Percentiles rank a stretch among this genome's conserved stretches.
Evolutionary conservation across 2,329 filamentous ascomycete species (phyloP).

Genomic region (Arthrinium phaeospermum): DNA sequence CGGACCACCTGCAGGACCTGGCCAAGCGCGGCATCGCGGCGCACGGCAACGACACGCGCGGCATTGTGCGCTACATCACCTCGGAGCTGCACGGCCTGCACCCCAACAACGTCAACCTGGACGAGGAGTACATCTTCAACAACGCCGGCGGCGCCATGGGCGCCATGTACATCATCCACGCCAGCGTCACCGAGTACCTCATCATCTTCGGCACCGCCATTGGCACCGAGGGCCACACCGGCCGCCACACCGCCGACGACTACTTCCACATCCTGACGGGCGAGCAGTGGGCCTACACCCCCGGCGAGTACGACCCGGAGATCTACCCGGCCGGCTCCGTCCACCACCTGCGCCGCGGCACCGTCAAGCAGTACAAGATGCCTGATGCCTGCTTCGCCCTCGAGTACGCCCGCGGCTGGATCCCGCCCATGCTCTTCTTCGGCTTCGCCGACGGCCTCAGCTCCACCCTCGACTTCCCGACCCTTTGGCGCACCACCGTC

Average conservation of each 20-base stretch:
- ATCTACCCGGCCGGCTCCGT: slow-evolving; percentile 72
- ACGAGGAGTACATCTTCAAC: slow-evolving; percentile 90
- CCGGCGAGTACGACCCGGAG: slow-evolving; percentile 70
- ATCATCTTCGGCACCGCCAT: slow-evolving; percentile 86
- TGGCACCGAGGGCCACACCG: slow-evolving; percentile 87
- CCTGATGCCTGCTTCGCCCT: slow-evolving; percentile 77
- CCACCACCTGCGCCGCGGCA: slow-evolving; percentile 74
- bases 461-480: slow-evolving; percentile 85
- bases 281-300: slow-evolving; percentile 76
- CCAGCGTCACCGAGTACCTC: slow-evolving; percentile 87
- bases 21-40: slow-evolving; percentile 67
- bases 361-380: slow-evolving; percentile 85
- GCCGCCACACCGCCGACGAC: slow-evolving; percentile 89
- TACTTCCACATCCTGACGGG: slow-evolving; percentile 91
- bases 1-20: slow-evolving; percentile 70
- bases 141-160: slow-evolving; percentile 93
- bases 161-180: slow-evolving; percentile 88
- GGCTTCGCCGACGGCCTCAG: slow-evolving; percentile 82
- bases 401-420: slow-evolving; percentile 87
- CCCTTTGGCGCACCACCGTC: slow-evolving; percentile 77
- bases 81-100: slow-evolving; percentile 64
- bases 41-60: slow-evolving; percentile 77
- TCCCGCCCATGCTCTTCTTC: slow-evolving; percentile 91
- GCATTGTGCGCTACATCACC: slow-evolving; percentile 73
- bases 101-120: slow-evolving; percentile 65